Base-by-base conservation (phyloP, 2,329 filamentous ascomycete genomes). In the Neospermospora avenae region DNA sequence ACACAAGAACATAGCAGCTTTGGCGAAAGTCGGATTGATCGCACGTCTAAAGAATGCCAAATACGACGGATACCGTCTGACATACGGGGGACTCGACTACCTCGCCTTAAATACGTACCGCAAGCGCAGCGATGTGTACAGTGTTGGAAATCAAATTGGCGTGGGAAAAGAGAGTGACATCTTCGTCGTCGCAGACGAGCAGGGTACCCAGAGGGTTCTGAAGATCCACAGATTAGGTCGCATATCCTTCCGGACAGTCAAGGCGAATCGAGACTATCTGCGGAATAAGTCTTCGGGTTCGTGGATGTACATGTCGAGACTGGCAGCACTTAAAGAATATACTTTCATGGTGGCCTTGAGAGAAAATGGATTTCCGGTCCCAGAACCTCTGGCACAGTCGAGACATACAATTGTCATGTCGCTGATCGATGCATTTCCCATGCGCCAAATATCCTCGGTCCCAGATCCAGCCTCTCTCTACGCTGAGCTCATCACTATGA, bases 151-250 rank as follows among this genome's bases (percentile, higher is more conserved):
- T 74, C 90, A 96, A 71, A 91, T 99, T 66, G 95, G 96, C 51
- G 93, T 98, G 3, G 95, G 95, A 57, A 99, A 99, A 75, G 95
- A 99, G 77, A 96, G 91, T 68, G 95, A 99, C 72, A 98, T 99
- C 72, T 90, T 96, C 75, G 88, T 98, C 60, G 93, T 96, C 52
- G 93, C 95, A 58, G 86, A 92, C 70, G 82, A 91, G 55, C 82
- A 81, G 5, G 92, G 91, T 60, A 79, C 80, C 20, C 92, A 97
- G 73, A 81, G 84, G 63, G 89, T 99, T 16, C 82, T 99, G 67
- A 99, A 99, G 78, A 96, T 99, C 70, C 95, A 99, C 77, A 87
- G 95, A 49, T 82, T 99, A 3, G 95, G 95, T 48, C 88, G 95
- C 70, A 96, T 99, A 70, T 97, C 93, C 34, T 99, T 99, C 80